Conservation (phyloP, 371 early-diverging fungal species). For the Cokeromyces recurvatus region DNA sequence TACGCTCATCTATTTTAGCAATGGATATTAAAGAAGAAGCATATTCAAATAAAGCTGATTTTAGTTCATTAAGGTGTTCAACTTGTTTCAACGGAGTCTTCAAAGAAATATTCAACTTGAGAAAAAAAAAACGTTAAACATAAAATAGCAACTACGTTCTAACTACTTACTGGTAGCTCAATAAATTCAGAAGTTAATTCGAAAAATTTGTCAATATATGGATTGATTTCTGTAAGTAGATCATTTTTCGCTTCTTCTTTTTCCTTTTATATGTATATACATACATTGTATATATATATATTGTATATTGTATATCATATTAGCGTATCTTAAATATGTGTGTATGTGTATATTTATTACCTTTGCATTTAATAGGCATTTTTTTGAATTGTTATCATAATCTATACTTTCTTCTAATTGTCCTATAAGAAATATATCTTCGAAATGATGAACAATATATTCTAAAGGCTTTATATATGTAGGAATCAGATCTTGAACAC, state of each 20-base stretch:
- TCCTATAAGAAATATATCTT: constrained; percentile 14
- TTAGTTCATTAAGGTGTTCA: constrained; percentile 9
- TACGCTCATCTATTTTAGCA: constrained; percentile 15
- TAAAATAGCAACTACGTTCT: too few relatives aligned
- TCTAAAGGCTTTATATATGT: constrained; percentile 23
- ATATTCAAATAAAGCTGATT: constrained; percentile 2
- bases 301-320: too few relatives aligned
- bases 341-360: not conserved
- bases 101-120: constrained; percentile 6
- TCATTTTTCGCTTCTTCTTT: constrained; percentile 19
- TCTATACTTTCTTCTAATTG: not conserved
- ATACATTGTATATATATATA: too few relatives aligned
- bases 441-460: constrained; percentile 21
- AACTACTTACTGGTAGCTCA: constrained; percentile 20
- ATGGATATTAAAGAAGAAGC: constrained; percentile 13
- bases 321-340: too few relatives aligned
- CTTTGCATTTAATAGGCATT: not conserved
- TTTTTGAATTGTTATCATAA: too few relatives aligned
- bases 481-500: constrained; percentile 9
- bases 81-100: constrained; percentile 13
- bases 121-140: too few relatives aligned
- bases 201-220: constrained; percentile 20
- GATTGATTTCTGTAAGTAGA: constrained; percentile 15
- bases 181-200: constrained; percentile 5
- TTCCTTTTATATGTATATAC: constrained; percentile 6